Evolutionary conservation across 768 basidiomycete species (phyloP).

Genomic region (Lactarius deliciosus): DNA sequence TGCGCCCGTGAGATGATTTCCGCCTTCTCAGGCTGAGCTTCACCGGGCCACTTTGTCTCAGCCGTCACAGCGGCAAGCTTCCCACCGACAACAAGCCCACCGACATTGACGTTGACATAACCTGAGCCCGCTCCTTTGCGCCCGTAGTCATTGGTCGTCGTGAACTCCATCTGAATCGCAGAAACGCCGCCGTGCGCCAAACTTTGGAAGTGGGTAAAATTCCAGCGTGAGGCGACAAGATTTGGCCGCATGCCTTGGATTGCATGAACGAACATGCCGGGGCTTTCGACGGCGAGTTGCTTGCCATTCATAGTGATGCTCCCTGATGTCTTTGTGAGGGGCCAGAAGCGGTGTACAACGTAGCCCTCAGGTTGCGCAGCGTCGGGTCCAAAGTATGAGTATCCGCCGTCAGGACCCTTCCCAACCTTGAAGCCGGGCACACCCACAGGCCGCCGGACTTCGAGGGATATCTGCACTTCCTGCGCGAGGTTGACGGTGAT

Average conservation of each 20-base stretch:
- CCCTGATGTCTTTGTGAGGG: slow-evolving; percentile 61
- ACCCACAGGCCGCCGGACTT: slow-evolving; percentile 63
- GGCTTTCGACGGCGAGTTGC: slow-evolving; percentile 55
- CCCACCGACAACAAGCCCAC: slow-evolving; percentile 76
- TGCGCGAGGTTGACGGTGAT: slow-evolving; percentile 76
- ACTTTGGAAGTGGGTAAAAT: slow-evolving; percentile 92
- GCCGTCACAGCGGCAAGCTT: slow-evolving; percentile 77
- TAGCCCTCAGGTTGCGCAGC: slow-evolving; percentile 72
- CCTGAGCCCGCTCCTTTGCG: slow-evolving; percentile 78
- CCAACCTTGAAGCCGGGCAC: slow-evolving; percentile 91
- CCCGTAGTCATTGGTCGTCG: slow-evolving; percentile 77
- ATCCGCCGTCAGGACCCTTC: slow-evolving; percentile 82
- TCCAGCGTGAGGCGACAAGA: slow-evolving; percentile 90
- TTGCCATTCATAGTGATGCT: slow-evolving; percentile 65
- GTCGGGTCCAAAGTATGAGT: slow-evolving; percentile 82
- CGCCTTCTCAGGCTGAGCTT: slow-evolving; percentile 46
- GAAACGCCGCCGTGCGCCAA: slow-evolving; percentile 68
- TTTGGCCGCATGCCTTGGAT: slow-evolving; percentile 99
- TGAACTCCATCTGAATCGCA: slow-evolving; percentile 95
- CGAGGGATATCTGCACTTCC: slow-evolving; percentile 79
- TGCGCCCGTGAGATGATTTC: slow-evolving; percentile 61
- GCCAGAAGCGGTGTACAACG: slow-evolving; percentile 92
- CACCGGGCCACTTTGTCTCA: slow-evolving; percentile 74
- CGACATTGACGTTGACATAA: slow-evolving; percentile 81
- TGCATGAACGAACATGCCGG: slow-evolving; percentile 90